These are phyloP conservation scores for Hirsutella thompsonii DNA, from an alignment of 2,329 filamentous ascomycete species.

Conservation along the genomic window DNA sequence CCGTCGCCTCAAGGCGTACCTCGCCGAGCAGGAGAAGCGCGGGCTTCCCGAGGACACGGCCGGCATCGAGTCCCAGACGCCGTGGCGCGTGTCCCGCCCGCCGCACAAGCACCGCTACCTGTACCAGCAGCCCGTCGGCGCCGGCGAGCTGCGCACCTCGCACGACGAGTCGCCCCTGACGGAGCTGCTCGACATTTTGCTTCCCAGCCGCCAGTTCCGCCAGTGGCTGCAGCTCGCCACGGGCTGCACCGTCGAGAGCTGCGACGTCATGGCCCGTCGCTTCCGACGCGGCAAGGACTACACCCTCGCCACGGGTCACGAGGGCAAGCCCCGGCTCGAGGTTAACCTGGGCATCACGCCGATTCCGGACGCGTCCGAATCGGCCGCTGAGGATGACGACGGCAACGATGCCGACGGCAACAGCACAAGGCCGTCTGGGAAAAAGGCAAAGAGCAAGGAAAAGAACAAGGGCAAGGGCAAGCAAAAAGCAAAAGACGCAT, in stretches of 20 bases:
- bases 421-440: no score
- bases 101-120: conserved; percentile 93
- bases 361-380: conserved; percentile 70
- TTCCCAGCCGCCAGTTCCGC: conserved; percentile 76
- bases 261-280: conserved; percentile 69
- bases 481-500: conserved; percentile 10
- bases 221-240: conserved; percentile 84
- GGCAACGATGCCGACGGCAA: conserved; percentile 15
- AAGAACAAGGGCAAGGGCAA: conserved; percentile 17
- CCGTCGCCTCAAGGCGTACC: conserved; percentile 53
- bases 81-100: conserved; percentile 69
- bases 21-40: conserved; percentile 50
- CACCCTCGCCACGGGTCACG: conserved; percentile 79
- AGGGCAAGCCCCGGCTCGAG: conserved; percentile 66
- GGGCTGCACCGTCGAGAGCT: conserved; percentile 56
- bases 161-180: conserved; percentile 47
- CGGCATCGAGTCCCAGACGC: conserved; percentile 43
- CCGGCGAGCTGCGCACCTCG: conserved; percentile 20
- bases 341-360: conserved; percentile 81
- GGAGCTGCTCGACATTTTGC: conserved; percentile 67
- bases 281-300: conserved; percentile 87
- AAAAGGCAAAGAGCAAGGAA: no score
- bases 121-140: conserved; percentile 51
- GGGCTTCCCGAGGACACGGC: conserved; percentile 30
- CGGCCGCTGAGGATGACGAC: conserved; percentile 35